Percentiles rank a stretch among this genome's conserved stretches.
phyloP scores from a whole-genome alignment of 192 early-diverging fungal species.

The Umbelopsis sp. region DNA sequence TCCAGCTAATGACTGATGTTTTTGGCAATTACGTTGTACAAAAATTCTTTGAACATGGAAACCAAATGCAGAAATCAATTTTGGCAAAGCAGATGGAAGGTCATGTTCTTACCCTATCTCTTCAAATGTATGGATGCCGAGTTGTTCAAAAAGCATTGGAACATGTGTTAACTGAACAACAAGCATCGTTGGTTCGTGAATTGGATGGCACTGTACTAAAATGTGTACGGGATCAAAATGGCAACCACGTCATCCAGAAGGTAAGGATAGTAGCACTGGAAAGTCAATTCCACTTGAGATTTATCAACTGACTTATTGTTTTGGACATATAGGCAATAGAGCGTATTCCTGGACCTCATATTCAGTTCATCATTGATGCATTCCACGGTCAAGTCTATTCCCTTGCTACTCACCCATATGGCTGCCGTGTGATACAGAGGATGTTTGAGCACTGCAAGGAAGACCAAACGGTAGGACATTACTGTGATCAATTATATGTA shows the following conservation, averaged over 20 bases:
- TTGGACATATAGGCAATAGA: constrained; percentile 86
- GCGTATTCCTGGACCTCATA: constrained; percentile 88
- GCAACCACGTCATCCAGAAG: constrained; percentile 99
- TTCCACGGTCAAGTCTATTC: constrained; percentile 95
- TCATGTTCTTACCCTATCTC: constrained; percentile 86
- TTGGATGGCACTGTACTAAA: constrained; percentile 94
- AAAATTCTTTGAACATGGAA: constrained; percentile 99
- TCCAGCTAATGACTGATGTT: constrained; percentile 97
- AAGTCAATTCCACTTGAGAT: not conserved
- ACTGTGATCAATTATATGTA: not conserved
- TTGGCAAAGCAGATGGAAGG: constrained; percentile 94
- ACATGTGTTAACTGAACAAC: constrained; percentile 88
- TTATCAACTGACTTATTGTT: not conserved
- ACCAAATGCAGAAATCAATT: constrained; percentile 85
- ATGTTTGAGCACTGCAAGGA: constrained; percentile 99
- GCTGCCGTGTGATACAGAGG: constrained; percentile 96
- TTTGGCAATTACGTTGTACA: constrained; percentile 99
- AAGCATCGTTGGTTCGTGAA: constrained; percentile 85
- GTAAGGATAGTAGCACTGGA: not conserved
- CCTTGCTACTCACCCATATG: constrained; percentile 96
- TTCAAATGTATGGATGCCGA: constrained; percentile 99
- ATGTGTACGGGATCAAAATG: constrained; percentile 99
- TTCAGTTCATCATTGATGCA: constrained; percentile 94
- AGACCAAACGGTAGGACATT: constrained; percentile 66
- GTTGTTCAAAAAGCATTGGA: constrained; percentile 98